A percentile compares a stretch with the other conserved stretches of the same genome.
phyloP scores from a whole-genome alignment of 228 moss, liverwort and hornwort species.

The Sphagnum fallax region DNA sequence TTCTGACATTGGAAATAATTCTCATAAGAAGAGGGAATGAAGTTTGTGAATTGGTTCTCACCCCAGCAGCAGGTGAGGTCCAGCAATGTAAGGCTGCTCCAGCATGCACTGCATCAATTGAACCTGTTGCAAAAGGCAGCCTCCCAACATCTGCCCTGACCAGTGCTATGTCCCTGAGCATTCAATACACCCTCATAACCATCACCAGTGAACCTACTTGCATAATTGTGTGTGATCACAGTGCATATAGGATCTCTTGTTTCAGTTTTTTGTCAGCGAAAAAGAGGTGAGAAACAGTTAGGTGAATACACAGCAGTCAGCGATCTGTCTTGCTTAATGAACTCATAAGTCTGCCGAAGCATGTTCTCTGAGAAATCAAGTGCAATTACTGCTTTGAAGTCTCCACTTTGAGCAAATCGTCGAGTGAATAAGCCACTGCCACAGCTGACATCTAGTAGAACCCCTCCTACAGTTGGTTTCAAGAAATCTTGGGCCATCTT shows the following conservation, averaged over 20 bases:
- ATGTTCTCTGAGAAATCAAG: slow-evolving; percentile 82
- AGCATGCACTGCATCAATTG: slow-evolving; percentile 48
- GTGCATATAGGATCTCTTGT: neutral
- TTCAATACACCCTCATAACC: neutral
- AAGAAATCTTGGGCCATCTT: slow-evolving; percentile 66
- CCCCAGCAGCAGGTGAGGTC: slow-evolving; percentile 48
- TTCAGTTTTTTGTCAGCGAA: neutral
- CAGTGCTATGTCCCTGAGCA: slow-evolving; percentile 38
- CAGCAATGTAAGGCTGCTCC: slow-evolving; percentile 63
- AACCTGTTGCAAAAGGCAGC: slow-evolving; percentile 44
- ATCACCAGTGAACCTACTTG: neutral
- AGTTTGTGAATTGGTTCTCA: neutral
- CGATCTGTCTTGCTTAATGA: slow-evolving; percentile 43
- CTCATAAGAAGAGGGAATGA: no score
- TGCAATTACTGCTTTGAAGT: slow-evolving; percentile 53
- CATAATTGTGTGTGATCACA: neutral
- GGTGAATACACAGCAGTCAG: slow-evolving; percentile 30
- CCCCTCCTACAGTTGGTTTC: slow-evolving; percentile 51
- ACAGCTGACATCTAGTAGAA: slow-evolving; percentile 84
- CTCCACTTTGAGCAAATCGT: slow-evolving; percentile 61
- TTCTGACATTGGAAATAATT: no score
- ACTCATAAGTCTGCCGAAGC: slow-evolving; percentile 68
- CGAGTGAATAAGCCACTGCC: slow-evolving; percentile 79
- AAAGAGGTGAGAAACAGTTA: neutral
- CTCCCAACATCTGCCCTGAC: slow-evolving; percentile 47